Evolutionary conservation across 352 stramenopile species (phyloP), one percentile per base, ranked within the genome.

Genomic region (Aphanomyces stellatus): DNA sequence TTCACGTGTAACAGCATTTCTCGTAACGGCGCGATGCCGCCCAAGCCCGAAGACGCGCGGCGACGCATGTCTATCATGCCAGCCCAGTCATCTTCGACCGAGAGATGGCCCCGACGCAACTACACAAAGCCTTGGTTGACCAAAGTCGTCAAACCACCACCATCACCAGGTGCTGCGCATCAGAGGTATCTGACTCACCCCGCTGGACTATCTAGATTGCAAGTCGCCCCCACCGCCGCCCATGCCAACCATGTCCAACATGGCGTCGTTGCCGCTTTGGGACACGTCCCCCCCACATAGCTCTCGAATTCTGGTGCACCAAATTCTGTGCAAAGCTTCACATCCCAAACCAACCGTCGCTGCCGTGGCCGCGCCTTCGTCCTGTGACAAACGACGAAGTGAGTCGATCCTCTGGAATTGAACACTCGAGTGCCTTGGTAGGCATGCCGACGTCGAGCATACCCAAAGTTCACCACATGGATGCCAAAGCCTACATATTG

Each of bases 101-200:
- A 40, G 37, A 46, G 37, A 0, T 67, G 60, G 60, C 60, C 60
- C 17, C 60, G 60, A 27, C 60, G 60, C 2, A 48, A 67, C 0
- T 67, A 67, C 35, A 59, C 60, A 27, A 67, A 67, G 34, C 60
- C 60, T 2, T 67, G 60, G 60, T 33, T 67, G 3, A 46, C 53
- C 1, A 48, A 22, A 17, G 11, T 22, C 43, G 17, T 15, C 22
- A 60, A 41, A 40, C 25, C 17, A 5, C 31, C 51, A 3, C 19
- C 13, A 19, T 35, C 51, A 35, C 30, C 17, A 22, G 51, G 51
- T 59, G 28, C 51, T 30, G 19, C 37, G 37, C 1, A 46, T 46
- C n/a, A 19, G 37, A 46, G 11, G n/a, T n/a, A 19, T 19, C n/a
- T 46, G n/a, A 46, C 37, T n/a, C 37, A 19, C 37, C 37, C 37